Conservation (phyloP, 257 asterid genomes). For the Solanum infundibuliforme region DNA sequence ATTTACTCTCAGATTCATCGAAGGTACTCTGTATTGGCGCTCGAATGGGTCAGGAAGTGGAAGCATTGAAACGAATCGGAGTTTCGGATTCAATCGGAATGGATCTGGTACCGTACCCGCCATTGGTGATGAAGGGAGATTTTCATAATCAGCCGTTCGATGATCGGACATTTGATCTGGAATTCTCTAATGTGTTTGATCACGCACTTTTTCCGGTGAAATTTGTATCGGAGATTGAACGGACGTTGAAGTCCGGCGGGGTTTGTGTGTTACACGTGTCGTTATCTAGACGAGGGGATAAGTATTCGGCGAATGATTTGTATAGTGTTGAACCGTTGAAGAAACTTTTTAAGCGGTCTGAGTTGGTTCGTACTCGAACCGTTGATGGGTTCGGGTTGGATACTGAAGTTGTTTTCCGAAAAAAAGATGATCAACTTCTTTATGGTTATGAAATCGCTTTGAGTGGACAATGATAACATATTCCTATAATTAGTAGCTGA, state of each 20-base stretch:
- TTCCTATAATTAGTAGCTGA: no score
- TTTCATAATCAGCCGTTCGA: constrained; percentile 11
- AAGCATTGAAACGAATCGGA: background rate
- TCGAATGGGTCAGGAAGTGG: background rate
- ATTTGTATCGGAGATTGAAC: constrained; percentile 75
- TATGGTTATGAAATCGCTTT: background rate
- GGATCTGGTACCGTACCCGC: constrained; percentile 84
- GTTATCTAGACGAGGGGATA: constrained; percentile 55
- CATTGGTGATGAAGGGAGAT: constrained; percentile 75
- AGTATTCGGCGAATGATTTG: constrained; percentile 82
- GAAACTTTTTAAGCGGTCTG: constrained; percentile 55
- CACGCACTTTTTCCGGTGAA: constrained; percentile 84
- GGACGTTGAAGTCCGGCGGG: constrained; percentile 74
- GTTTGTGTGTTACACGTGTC: constrained; percentile 73
- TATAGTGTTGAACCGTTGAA: constrained; percentile 64
- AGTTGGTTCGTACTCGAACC: constrained; percentile 37
- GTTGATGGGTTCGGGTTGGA: constrained; percentile 87
- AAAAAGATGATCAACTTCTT: background rate
- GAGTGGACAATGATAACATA: background rate
- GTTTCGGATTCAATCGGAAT: constrained; percentile 5
- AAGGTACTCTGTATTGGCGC: background rate
- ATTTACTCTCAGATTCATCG: background rate
- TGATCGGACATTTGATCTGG: constrained; percentile 57
- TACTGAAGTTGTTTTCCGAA: constrained; percentile 75
- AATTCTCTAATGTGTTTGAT: constrained; percentile 89